A percentile compares a stretch with the other conserved stretches of the same genome.
Evolutionary conservation across 495 filamentous ascomycete species (phyloP).

Genomic region (Rusavskia elegans): DNA sequence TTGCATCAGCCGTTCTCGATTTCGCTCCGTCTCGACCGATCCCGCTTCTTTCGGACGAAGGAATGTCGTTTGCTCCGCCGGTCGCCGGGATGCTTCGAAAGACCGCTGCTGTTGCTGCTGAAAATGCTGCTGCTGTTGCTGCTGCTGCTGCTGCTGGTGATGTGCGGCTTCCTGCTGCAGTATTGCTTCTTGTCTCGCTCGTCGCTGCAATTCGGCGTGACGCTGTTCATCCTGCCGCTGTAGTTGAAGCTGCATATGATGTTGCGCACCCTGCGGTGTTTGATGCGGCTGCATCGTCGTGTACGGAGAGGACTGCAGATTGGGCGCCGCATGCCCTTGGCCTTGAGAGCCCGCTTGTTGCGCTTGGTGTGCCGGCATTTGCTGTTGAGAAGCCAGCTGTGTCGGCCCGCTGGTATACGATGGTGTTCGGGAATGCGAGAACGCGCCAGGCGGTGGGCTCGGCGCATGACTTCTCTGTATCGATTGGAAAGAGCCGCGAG

Average conservation of each 20-base stretch:
- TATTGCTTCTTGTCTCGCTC: not conserved
- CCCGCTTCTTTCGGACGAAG: not conserved
- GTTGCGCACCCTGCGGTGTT: constrained; percentile 4
- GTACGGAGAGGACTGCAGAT: constrained; percentile 10
- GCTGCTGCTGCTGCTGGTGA: not conserved
- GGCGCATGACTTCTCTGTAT: constrained; percentile 3
- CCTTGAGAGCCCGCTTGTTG: not conserved
- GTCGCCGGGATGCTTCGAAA: not conserved
- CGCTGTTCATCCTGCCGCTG: not conserved
- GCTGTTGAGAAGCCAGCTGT: not conserved
- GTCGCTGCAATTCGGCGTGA: constrained; percentile 1
- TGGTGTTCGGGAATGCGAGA: constrained; percentile 10
- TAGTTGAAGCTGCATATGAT: not conserved
- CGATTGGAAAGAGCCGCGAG: constrained; percentile 4
- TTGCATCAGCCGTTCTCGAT: not conserved
- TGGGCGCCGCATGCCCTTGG: not conserved
- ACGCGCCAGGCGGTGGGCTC: constrained; percentile 8
- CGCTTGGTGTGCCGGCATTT: constrained; percentile 2
- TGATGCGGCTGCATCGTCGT: constrained; percentile 7
- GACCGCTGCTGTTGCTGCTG: constrained; percentile 1
- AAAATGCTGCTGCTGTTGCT: not conserved
- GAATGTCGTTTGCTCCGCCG: not conserved
- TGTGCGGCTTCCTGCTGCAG: not conserved
- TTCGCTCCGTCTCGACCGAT: not conserved
- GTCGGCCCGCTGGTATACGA: constrained; percentile 7